These are phyloP conservation scores for Cercospora canescens DNA, from an alignment of 2,329 filamentous ascomycete genomes.

Conservation along the genomic window DNA sequence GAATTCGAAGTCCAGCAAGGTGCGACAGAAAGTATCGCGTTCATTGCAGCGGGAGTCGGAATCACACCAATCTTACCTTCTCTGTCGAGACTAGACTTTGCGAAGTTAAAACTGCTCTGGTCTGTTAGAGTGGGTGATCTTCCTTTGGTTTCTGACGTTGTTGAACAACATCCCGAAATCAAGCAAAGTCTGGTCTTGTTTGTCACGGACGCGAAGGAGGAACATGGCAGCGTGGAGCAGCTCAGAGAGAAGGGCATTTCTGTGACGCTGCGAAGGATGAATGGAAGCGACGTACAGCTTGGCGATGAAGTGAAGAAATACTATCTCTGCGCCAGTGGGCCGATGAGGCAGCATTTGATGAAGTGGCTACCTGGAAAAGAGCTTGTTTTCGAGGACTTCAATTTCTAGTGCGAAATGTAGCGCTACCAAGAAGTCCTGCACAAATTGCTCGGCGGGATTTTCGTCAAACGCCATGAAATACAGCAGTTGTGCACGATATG, in stretches of 20 bases:
- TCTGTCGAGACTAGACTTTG: slow-evolving; percentile 41
- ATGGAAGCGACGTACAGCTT: slow-evolving; percentile 47
- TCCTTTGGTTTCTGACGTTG: slow-evolving; percentile 59
- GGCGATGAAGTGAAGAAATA: slow-evolving; percentile 45
- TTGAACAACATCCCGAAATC: slow-evolving; percentile 56
- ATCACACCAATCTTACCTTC: slow-evolving; percentile 74
- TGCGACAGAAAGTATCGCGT: slow-evolving; percentile 51
- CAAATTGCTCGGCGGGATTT: background rate
- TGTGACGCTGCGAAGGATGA: slow-evolving; percentile 49
- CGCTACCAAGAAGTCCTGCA: background rate
- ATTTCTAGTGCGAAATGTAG: slow-evolving; percentile 31
- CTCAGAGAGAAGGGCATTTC: slow-evolving; percentile 39
- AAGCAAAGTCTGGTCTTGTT: slow-evolving; percentile 60
- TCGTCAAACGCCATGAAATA: background rate
- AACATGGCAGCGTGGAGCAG: slow-evolving; percentile 39
- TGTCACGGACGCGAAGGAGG: slow-evolving; percentile 51
- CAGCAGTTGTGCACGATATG: background rate
- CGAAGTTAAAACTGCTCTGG: slow-evolving; percentile 65
- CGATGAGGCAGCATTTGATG: slow-evolving; percentile 51
- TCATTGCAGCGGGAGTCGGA: slow-evolving; percentile 77
- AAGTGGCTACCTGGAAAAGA: slow-evolving; percentile 50
- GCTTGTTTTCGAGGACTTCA: slow-evolving; percentile 55
- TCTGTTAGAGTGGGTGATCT: slow-evolving; percentile 63
- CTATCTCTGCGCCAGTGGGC: slow-evolving; percentile 60
- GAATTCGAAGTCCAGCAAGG: slow-evolving; percentile 48